Conservation (phyloP, 768 basidiomycete species). For the Lentinula sp. region DNA sequence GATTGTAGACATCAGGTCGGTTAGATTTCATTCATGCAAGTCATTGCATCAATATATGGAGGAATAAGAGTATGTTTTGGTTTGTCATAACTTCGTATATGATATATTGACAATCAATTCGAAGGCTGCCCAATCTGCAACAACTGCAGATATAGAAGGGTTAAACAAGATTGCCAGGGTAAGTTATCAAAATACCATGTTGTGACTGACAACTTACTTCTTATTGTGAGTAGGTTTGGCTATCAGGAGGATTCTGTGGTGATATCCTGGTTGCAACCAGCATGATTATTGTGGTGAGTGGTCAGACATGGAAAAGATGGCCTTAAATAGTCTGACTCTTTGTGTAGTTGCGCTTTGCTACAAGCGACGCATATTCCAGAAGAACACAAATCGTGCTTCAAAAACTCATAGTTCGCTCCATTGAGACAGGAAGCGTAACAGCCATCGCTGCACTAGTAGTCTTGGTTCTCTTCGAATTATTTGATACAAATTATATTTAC, state of each 20-base stretch:
- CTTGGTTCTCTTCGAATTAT: slow-evolving; percentile 9
- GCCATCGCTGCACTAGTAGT: slow-evolving; percentile 13
- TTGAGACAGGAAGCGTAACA: slow-evolving; percentile 15
- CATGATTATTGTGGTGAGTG: slow-evolving; percentile 19
- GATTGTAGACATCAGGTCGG: not conserved
- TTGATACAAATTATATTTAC: not conserved
- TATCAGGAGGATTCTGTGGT: slow-evolving; percentile 17
- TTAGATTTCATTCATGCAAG: not conserved
- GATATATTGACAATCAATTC: too few relatives aligned
- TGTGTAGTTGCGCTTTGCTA: slow-evolving; percentile 8
- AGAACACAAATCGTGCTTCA: slow-evolving; percentile 10
- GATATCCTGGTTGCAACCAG: slow-evolving; percentile 19
- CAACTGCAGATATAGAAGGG: not conserved
- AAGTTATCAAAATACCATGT: not conserved
- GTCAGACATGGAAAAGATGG: not conserved
- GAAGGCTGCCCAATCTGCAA: not conserved
- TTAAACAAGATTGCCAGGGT: slow-evolving; percentile 7
- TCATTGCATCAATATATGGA: slow-evolving; percentile 4
- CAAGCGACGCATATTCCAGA: slow-evolving; percentile 6
- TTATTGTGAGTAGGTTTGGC: slow-evolving; percentile 14
- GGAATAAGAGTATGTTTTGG: not conserved
- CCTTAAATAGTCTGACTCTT: not conserved
- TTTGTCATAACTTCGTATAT: not conserved
- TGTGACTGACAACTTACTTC: too few relatives aligned
- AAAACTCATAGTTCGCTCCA: slow-evolving; percentile 10